Evolutionary conservation across 352 stramenopile species (phyloP).

Genomic region (Globisporangium paddicum): DNA sequence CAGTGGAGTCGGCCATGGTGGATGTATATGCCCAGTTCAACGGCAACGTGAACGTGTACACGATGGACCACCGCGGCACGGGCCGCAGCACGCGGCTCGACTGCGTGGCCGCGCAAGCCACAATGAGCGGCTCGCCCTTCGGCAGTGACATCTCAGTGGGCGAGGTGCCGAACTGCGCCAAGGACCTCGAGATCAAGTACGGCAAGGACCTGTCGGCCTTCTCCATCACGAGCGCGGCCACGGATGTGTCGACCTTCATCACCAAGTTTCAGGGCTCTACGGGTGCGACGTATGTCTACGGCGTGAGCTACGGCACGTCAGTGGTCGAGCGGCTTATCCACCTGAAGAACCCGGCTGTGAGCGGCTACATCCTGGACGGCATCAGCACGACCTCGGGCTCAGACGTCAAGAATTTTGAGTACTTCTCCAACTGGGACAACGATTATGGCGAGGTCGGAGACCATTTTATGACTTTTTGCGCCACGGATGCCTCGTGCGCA

Average conservation of each 20-base stretch:
- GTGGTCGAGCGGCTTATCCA: too few relatives aligned
- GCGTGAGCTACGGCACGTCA: neutral
- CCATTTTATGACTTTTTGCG: too few relatives aligned
- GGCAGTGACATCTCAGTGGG: conserved; percentile 15
- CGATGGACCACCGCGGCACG: conserved; percentile 48
- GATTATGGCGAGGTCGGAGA: too few relatives aligned
- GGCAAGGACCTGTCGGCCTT: conserved; percentile 31
- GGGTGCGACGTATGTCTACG: neutral
- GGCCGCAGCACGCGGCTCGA: conserved; percentile 35
- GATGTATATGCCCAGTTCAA: conserved; percentile 20
- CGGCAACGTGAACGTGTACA: conserved; percentile 45
- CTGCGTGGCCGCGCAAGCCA: conserved; percentile 34
- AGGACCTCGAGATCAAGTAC: conserved; percentile 33
- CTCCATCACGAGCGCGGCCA: conserved; percentile 28
- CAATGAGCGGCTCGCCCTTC: conserved; percentile 26
- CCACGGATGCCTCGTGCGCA: too few relatives aligned
- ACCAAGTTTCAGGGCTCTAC: neutral
- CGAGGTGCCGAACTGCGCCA: conserved; percentile 28
- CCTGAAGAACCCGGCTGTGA: too few relatives aligned
- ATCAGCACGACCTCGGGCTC: too few relatives aligned
- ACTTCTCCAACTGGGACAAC: too few relatives aligned
- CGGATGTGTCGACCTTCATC: conserved; percentile 32
- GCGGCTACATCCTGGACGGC: too few relatives aligned
- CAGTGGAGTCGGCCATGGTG: conserved; percentile 36
- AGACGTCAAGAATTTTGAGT: too few relatives aligned